Conservation (phyloP, 345 rosid species). For the Pistacia integerrima region DNA sequence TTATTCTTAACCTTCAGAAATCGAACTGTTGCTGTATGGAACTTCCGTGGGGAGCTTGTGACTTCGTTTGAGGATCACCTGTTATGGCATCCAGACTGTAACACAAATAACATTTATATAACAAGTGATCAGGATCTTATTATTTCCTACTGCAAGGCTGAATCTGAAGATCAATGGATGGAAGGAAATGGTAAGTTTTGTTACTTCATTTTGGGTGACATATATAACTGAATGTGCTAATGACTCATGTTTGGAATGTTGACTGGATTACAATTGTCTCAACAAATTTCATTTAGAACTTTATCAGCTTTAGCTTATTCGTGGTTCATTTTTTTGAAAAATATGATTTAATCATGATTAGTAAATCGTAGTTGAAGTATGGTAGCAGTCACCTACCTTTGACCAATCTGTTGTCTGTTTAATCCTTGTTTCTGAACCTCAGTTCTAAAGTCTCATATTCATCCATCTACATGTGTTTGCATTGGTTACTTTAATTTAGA, state of each 20-base stretch:
- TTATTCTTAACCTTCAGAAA: conserved; percentile 90
- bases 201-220: conserved; percentile 10
- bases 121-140: conserved; percentile 98
- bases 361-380: background rate
- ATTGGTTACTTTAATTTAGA: background rate
- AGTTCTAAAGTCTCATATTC: background rate
- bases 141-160: conserved; percentile 97
- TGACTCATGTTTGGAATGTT: background rate
- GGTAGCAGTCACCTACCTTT: background rate
- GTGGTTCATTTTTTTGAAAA: background rate
- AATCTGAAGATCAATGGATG: conserved; percentile 83
- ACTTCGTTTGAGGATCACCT: conserved; percentile 98
- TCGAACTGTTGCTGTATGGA: conserved; percentile 90
- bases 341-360: background rate
- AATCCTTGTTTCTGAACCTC: background rate
- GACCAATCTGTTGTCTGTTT: too few relatives aligned
- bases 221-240: background rate
- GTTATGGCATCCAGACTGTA: conserved; percentile 96
- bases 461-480: background rate
- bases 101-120: conserved; percentile 93
- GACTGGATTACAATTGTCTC: background rate
- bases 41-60: conserved; percentile 93
- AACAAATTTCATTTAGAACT: background rate
- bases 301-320: background rate
- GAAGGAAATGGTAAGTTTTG: conserved; percentile 74